These are phyloP conservation scores for Sarocladium strictum DNA, from an alignment of 2,329 filamentous ascomycete species.

Conservation along the genomic window DNA sequence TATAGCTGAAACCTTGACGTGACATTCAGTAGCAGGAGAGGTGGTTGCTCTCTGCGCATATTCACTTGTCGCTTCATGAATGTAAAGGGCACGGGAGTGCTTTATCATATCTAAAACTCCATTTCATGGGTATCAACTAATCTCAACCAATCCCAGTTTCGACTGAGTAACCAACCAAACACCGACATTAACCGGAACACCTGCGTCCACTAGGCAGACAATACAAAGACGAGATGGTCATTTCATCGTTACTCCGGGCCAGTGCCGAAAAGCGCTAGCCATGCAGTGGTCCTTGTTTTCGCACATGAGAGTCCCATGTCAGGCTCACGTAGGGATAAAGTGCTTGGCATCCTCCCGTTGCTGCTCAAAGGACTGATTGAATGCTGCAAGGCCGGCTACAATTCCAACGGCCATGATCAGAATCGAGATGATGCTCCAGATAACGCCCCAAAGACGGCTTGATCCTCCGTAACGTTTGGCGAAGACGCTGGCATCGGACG, in stretches of 20 bases:
- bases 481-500: slow-evolving; percentile 73
- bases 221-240: not conserved
- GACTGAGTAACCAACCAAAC: too few species aligned
- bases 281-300: not conserved
- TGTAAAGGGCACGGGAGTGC: too few species aligned
- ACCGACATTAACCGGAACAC: too few species aligned
- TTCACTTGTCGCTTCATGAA: too few species aligned
- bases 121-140: too few species aligned
- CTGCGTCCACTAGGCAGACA: too few species aligned
- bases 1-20: too few species aligned
- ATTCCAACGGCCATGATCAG: slow-evolving; percentile 68
- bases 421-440: slow-evolving; percentile 70
- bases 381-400: slow-evolving; percentile 70
- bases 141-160: too few species aligned
- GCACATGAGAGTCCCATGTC: not conserved
- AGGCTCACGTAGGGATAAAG: slow-evolving; percentile 48
- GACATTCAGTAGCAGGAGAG: too few species aligned
- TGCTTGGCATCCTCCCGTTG: slow-evolving; percentile 63
- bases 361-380: slow-evolving; percentile 62
- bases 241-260: not conserved
- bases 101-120: too few species aligned
- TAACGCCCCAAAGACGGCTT: slow-evolving; percentile 73
- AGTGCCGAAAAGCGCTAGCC: not conserved
- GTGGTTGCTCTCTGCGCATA: too few species aligned
- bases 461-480: slow-evolving; percentile 73